A percentile compares a stretch with the other conserved stretches of the same genome.
Conservation (phyloP, 2,329 filamentous ascomycete genomes). For the Fusarium protoensiforme region DNA sequence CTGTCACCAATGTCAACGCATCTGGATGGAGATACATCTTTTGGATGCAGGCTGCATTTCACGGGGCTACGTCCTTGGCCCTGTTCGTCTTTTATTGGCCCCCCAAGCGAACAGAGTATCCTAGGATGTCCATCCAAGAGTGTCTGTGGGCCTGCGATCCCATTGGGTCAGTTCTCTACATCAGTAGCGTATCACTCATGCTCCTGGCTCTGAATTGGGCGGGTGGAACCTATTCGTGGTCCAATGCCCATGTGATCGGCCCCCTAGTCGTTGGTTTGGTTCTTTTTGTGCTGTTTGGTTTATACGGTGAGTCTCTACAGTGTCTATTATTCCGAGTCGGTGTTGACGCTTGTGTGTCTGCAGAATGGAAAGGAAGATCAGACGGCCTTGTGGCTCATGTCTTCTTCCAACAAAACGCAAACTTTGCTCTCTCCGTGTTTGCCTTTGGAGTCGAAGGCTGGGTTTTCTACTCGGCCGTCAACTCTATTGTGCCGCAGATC, state of each 20-base stretch:
- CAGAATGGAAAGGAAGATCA: conserved; percentile 8
- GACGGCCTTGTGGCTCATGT: conserved; percentile 8
- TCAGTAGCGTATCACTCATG: conserved; percentile 6
- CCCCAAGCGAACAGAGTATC: conserved; percentile 7
- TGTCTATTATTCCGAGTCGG: no score
- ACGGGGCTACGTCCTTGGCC: conserved; percentile 1
- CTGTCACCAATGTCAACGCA: conserved; percentile 1
- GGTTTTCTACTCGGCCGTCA: conserved; percentile 10
- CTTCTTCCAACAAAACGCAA: conserved; percentile 12
- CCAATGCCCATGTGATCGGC: conserved; percentile 1
- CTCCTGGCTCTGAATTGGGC: conserved; percentile 9
- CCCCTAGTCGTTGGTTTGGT: conserved; percentile 1
- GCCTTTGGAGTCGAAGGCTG: conserved; percentile 10
- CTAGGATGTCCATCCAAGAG: background rate
- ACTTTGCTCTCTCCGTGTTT: conserved; percentile 9
- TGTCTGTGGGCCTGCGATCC: conserved; percentile 4
- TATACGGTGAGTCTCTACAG: conserved; percentile 1
- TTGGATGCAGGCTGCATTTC: conserved; percentile 10
- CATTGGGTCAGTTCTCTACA: conserved; percentile 10
- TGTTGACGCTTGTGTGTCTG: background rate
- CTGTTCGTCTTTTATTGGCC: conserved; percentile 9
- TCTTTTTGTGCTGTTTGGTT: background rate
- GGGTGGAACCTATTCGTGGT: conserved; percentile 3
- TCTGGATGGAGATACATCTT: conserved; percentile 16
- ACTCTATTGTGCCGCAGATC: conserved; percentile 7